Conservation (phyloP, 192 early-diverging fungal species). For the Entrophospora sp. region DNA sequence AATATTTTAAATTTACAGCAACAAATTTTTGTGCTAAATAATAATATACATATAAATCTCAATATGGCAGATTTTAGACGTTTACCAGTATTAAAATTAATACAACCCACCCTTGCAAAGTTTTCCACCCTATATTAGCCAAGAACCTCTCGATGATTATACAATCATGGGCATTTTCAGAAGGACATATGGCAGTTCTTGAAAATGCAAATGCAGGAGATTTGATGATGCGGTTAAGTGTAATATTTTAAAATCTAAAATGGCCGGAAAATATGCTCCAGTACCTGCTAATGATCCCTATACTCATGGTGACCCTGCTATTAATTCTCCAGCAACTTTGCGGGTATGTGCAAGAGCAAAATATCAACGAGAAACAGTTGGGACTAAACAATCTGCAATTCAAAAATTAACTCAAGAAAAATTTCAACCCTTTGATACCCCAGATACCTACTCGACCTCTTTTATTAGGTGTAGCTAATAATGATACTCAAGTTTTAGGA, state of each 20-base stretch:
- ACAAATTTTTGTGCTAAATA: no score
- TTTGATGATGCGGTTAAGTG: slow-evolving; percentile 10
- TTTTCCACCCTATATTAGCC: no score
- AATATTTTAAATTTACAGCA: no score
- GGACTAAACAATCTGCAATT: not conserved
- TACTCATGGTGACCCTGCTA: not conserved
- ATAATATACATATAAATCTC: no score
- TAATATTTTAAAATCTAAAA: not conserved
- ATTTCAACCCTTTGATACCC: not conserved
- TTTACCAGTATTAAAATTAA: no score
- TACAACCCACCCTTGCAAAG: no score
- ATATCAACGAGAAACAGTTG: slow-evolving; percentile 4
- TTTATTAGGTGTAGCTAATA: not conserved
- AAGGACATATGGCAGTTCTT: slow-evolving; percentile 7
- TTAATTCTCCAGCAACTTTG: slow-evolving; percentile 3
- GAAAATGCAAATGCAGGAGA: slow-evolving; percentile 5
- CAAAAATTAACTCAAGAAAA: slow-evolving; percentile 7
- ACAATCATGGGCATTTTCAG: no score
- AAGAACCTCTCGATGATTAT: no score
- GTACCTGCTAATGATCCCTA: not conserved
- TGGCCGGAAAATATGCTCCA: slow-evolving; percentile 2
- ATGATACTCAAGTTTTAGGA: slow-evolving; percentile 6
- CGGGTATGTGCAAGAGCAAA: not conserved
- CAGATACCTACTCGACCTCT: not conserved
- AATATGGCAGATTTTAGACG: no score